These are phyloP conservation scores for Fusarium chaquense DNA, from an alignment of 2,329 filamentous ascomycete species.

Conservation along the genomic window DNA sequence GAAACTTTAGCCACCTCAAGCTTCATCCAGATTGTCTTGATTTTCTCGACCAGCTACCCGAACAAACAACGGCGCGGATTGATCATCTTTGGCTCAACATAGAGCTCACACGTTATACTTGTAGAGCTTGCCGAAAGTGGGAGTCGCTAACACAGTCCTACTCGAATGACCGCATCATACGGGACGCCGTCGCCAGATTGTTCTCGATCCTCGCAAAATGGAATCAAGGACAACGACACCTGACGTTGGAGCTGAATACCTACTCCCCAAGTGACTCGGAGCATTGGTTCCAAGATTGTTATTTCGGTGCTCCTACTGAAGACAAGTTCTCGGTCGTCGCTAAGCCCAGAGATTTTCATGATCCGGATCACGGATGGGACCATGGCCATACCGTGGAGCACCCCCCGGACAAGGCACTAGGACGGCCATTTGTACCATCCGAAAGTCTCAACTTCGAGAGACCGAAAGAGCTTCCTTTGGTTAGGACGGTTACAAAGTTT, in stretches of 20 bases:
- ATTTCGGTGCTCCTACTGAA: slow-evolving; percentile 20
- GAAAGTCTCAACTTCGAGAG: neutral
- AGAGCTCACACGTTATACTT: slow-evolving; percentile 25
- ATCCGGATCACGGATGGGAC: slow-evolving; percentile 17
- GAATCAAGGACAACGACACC: neutral
- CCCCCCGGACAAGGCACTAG: slow-evolving; percentile 2
- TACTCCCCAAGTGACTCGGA: slow-evolving; percentile 33
- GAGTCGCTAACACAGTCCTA: neutral
- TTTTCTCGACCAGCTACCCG: neutral
- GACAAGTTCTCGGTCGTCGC: neutral
- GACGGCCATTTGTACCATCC: neutral
- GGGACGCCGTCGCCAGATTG: slow-evolving; percentile 4
- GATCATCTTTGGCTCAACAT: slow-evolving; percentile 34
- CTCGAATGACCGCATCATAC: neutral
- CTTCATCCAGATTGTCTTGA: neutral
- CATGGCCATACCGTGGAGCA: neutral
- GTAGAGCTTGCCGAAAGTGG: neutral
- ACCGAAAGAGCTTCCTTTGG: neutral
- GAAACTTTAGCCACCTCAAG: neutral
- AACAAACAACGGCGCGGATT: accelerated
- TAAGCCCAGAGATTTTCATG: neutral
- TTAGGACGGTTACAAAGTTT: slow-evolving; percentile 23
- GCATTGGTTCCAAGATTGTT: slow-evolving; percentile 33
- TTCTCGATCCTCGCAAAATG: slow-evolving; percentile 20
- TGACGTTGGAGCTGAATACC: slow-evolving; percentile 15